Conservation (phyloP, 495 filamentous ascomycete species). For the Sabuloglossum arenarium region DNA sequence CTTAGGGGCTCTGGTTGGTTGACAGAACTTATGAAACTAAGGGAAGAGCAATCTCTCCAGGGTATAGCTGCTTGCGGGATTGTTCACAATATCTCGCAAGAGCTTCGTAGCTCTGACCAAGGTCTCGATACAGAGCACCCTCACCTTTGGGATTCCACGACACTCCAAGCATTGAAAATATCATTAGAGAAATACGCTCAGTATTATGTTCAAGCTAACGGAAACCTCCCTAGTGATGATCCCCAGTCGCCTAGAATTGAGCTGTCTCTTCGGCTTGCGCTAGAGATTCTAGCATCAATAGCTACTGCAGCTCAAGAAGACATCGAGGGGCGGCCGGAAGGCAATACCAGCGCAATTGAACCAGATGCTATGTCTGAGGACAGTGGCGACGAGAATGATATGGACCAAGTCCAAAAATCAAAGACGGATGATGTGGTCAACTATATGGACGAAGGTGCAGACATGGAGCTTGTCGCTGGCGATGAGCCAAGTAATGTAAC, state of each 20-base stretch:
- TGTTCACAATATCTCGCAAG: constrained; percentile 29
- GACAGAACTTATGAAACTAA: constrained; percentile 8
- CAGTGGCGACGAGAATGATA: constrained; percentile 17
- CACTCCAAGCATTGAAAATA: constrained; percentile 21
- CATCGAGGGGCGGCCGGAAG: constrained; percentile 12
- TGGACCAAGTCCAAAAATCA: constrained; percentile 12
- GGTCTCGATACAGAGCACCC: constrained; percentile 23
- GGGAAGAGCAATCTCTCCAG: constrained; percentile 13
- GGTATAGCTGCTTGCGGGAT: constrained; percentile 28
- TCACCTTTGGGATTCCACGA: constrained; percentile 24
- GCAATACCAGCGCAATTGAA: not conserved
- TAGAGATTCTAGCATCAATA: constrained; percentile 38
- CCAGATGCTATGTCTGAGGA: constrained; percentile 6
- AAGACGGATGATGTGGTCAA: constrained; percentile 6
- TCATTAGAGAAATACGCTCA: not conserved
- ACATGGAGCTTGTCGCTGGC: constrained; percentile 7
- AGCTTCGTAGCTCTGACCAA: constrained; percentile 25
- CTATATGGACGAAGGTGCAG: constrained; percentile 8
- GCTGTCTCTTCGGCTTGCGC: constrained; percentile 24
- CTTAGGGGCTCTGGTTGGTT: constrained; percentile 7
- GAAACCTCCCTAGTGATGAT: not conserved
- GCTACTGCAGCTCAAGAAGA: constrained; percentile 29
- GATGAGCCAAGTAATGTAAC: constrained; percentile 20
- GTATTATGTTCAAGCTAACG: not conserved
- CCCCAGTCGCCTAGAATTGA: constrained; percentile 3